Evolutionary conservation across 1,139 yeast species (phyloP).

Genomic region (Debaryomyces psychrophilus): DNA sequence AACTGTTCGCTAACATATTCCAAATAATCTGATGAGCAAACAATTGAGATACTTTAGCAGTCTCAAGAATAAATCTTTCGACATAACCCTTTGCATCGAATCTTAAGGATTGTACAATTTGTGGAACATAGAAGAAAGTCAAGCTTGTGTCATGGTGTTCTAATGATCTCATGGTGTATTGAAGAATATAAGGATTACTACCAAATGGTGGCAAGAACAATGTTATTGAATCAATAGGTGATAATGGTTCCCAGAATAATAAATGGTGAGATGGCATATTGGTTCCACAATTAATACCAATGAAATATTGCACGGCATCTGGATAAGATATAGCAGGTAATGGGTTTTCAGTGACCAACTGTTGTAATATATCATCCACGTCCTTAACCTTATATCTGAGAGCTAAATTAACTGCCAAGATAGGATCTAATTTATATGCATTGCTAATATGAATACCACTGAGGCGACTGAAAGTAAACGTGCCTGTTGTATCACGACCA

Average conservation of each 20-base stretch:
- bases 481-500: constrained; percentile 47
- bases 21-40: constrained; percentile 98
- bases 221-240: constrained; percentile 86
- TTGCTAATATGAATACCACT: constrained; percentile 40
- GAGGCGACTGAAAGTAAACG: constrained; percentile 36
- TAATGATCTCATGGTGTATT: constrained; percentile 87
- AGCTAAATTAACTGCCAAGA: constrained; percentile 71
- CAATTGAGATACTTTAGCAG: constrained; percentile 86
- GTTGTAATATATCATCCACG: constrained; percentile 47
- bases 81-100: constrained; percentile 85
- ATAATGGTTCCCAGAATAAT: constrained; percentile 73
- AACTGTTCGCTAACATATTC: constrained; percentile 95
- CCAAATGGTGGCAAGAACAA: constrained; percentile 79
- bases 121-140: constrained; percentile 97
- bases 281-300: constrained; percentile 48
- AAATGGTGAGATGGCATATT: constrained; percentile 49
- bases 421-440: constrained; percentile 73
- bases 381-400: constrained; percentile 55
- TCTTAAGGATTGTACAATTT: constrained; percentile 89
- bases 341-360: constrained; percentile 59
- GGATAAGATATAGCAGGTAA: constrained; percentile 62
- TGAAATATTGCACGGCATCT: constrained; percentile 63
- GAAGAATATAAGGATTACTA: constrained; percentile 68
- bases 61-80: constrained; percentile 84
- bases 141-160: constrained; percentile 86